Conservation (phyloP, 2,329 filamentous ascomycete species). For the Sporothrix variecibatus region DNA sequence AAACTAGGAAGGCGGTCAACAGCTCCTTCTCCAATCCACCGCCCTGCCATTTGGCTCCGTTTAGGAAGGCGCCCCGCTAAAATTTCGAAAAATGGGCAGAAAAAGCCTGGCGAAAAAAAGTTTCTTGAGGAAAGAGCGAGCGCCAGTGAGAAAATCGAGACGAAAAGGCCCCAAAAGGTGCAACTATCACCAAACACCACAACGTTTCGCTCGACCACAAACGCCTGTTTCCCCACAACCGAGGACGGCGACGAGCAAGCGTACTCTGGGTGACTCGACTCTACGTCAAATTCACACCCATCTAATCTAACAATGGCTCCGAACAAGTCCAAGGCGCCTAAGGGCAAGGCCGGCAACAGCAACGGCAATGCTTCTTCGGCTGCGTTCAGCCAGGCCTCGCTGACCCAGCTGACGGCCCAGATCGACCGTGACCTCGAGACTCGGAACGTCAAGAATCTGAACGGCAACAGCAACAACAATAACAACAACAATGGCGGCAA, state of each 20-base stretch:
- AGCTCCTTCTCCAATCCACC: background rate
- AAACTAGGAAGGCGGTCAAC: slow-evolving; percentile 30
- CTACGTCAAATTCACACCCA: background rate
- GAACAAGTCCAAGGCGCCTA: slow-evolving; percentile 37
- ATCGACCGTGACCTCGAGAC: slow-evolving; percentile 56
- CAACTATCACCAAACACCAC: background rate
- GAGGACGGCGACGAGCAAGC: background rate
- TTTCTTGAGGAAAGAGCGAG: slow-evolving; percentile 12
- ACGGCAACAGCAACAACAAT: slow-evolving; percentile 17
- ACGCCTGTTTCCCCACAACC: background rate
- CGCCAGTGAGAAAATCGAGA: background rate
- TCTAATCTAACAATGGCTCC: slow-evolving; percentile 32
- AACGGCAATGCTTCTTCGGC: slow-evolving; percentile 26
- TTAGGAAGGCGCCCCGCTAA: slow-evolving; percentile 17
- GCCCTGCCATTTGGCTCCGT: slow-evolving; percentile 9
- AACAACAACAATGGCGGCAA: slow-evolving; percentile 24
- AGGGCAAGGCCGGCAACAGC: slow-evolving; percentile 35
- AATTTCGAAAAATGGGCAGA: slow-evolving; percentile 25
- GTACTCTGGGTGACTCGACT: background rate
- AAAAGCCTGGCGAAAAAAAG: slow-evolving; percentile 24
- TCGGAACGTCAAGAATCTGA: slow-evolving; percentile 37
- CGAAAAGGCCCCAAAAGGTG: background rate
- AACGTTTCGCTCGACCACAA: background rate
- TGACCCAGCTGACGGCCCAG: slow-evolving; percentile 57
- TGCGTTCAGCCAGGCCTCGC: slow-evolving; percentile 52